Percentiles rank a stretch among this genome's conserved stretches.
These are phyloP conservation scores for Ceriops tagal DNA, from an alignment of 345 rosid species.

Conservation along the genomic window DNA sequence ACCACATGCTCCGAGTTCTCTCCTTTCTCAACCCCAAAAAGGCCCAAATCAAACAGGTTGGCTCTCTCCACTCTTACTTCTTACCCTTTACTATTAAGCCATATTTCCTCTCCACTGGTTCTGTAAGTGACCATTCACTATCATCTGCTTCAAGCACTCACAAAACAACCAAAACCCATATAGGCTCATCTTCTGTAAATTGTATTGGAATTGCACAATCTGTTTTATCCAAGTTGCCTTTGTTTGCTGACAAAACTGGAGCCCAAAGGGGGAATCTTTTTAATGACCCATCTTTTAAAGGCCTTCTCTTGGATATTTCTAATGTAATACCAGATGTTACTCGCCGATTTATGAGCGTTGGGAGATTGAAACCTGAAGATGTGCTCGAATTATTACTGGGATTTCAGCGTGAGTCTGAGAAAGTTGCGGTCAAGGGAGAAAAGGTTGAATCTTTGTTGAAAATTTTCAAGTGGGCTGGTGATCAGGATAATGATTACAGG, in stretches of 20 bases:
- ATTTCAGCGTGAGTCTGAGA: conserved; percentile 41
- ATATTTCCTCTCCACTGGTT: conserved; percentile 8
- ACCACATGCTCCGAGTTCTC: conserved; percentile 38
- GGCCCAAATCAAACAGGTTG: conserved; percentile 26
- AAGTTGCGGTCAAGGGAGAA: conserved; percentile 27
- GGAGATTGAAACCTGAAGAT: conserved; percentile 44
- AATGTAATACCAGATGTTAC: conserved; percentile 53
- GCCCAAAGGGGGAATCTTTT: conserved; percentile 18
- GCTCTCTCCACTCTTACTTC: conserved; percentile 25
- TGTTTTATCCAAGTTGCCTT: conserved; percentile 26
- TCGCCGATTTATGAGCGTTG: conserved; percentile 50
- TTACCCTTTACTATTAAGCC: neutral
- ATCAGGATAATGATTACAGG: conserved; percentile 44
- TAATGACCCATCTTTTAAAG: conserved; percentile 38
- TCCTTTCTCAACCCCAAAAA: conserved; percentile 22
- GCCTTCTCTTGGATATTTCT: conserved; percentile 51
- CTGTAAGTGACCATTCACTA: conserved; percentile 16
- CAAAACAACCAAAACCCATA: conserved; percentile 19
- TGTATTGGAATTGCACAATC: conserved; percentile 29
- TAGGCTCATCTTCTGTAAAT: conserved; percentile 30
- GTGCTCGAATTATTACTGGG: conserved; percentile 55
- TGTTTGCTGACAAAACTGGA: conserved; percentile 11
- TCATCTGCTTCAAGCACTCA: conserved; percentile 11
- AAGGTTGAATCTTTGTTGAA: conserved; percentile 66
- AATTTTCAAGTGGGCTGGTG: conserved; percentile 49